A percentile compares a stretch with the other conserved stretches of the same genome.
These are phyloP conservation scores for Arabidopsis suecica DNA, from an alignment of 345 rosid species.

Conservation along the genomic window DNA sequence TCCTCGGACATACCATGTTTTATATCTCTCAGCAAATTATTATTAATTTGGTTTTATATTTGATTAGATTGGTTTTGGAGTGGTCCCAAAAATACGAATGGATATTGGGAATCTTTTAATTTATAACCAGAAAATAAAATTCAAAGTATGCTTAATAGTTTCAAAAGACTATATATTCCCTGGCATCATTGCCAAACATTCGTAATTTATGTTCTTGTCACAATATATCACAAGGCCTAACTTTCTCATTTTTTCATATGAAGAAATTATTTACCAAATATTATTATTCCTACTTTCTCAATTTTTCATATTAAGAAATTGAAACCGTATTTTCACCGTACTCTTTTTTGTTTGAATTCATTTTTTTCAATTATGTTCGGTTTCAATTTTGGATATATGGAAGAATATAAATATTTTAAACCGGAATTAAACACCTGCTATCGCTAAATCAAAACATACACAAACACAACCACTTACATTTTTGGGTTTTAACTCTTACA, in stretches of 20 bases:
- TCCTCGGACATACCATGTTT: constrained; percentile 42
- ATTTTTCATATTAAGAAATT: not conserved
- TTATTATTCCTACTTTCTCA: not conserved
- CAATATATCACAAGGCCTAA: constrained; percentile 8
- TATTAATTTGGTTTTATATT: constrained; percentile 16
- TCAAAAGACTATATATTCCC: constrained; percentile 4
- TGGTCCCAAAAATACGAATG: constrained; percentile 19
- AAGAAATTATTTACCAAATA: not conserved
- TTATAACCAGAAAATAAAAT: not conserved
- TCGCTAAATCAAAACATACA: constrained; percentile 20
- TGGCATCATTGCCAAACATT: not conserved
- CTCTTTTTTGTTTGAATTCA: not conserved
- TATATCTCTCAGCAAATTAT: constrained; percentile 14
- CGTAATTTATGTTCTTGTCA: not conserved
- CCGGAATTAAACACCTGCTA: not conserved
- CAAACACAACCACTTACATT: constrained; percentile 33
- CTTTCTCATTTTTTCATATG: not conserved
- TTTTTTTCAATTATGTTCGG: not conserved
- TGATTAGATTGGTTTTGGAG: constrained; percentile 3
- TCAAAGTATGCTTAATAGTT: not conserved
- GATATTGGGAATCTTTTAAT: constrained; percentile 17
- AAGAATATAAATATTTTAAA: no score
- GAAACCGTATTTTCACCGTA: not conserved
- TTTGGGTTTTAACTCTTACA: constrained; percentile 19
- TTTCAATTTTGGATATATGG: not conserved